A percentile compares a stretch with the other conserved stretches of the same genome.
Conservation (phyloP, 352 stramenopile species). For the Pythium rhizo-oryzae region DNA sequence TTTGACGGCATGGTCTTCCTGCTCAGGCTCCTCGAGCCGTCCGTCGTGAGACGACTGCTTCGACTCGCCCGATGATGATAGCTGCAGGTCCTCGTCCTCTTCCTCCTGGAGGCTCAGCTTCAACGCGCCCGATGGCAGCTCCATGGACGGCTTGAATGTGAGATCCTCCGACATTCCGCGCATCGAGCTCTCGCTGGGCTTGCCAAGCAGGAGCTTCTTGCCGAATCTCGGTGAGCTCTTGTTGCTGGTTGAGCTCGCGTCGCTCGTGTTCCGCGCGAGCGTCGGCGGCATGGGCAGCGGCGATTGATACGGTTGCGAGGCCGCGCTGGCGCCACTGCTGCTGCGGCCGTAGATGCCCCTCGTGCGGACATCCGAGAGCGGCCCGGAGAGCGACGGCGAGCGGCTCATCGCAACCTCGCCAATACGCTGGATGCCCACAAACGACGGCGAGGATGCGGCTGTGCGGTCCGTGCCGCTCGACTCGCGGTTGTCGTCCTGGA, state of each 20-base stretch:
- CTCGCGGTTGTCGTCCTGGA: constrained; percentile 26
- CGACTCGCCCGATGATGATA: constrained; percentile 2
- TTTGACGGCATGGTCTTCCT: background rate
- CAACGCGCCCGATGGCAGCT: background rate
- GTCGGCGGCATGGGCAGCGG: background rate
- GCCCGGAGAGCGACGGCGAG: constrained; percentile 11
- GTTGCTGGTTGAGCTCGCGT: constrained; percentile 4
- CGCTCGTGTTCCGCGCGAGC: constrained; percentile 8
- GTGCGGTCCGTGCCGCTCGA: constrained; percentile 24
- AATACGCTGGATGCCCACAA: constrained; percentile 12
- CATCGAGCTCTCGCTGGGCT: constrained; percentile 10
- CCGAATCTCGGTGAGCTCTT: constrained; percentile 16
- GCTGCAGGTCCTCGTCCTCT: constrained; percentile 10
- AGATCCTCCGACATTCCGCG: constrained; percentile 19
- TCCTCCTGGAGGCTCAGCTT: constrained; percentile 19
- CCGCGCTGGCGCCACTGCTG: constrained; percentile 4
- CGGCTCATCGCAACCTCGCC: constrained; percentile 10
- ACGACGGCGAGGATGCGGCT: constrained; percentile 20
- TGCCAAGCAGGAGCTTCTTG: constrained; percentile 4
- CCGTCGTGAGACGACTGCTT: background rate
- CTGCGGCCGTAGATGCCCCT: constrained; percentile 5
- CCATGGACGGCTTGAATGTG: constrained; percentile 22
- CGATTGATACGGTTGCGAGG: background rate
- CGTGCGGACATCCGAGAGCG: constrained; percentile 23
- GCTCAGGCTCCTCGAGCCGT: constrained; percentile 14